Percentiles rank a stretch among this genome's conserved stretches.
Evolutionary conservation across 2,329 filamentous ascomycete species (phyloP).

Genomic region (Fusarium sp.): DNA sequence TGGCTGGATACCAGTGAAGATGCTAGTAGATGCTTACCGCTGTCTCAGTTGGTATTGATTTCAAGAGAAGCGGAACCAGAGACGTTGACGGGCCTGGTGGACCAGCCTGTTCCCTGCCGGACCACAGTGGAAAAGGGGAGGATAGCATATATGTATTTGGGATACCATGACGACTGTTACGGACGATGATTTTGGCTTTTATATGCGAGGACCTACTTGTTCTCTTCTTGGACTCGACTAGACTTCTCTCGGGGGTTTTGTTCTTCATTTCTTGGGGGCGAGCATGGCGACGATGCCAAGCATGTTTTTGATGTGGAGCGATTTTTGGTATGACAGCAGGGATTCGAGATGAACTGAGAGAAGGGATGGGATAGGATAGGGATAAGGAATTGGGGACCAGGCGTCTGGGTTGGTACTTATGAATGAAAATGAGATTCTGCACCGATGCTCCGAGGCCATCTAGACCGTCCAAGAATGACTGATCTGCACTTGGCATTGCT

Average conservation of each 20-base stretch:
- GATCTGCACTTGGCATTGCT: conserved; percentile 43
- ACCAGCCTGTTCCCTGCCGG: not conserved
- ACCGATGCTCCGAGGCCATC: conserved; percentile 2
- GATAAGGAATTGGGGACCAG: conserved; percentile 3
- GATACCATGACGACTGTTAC: conserved; percentile 43
- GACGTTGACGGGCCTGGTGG: not conserved
- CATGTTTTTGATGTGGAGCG: conserved; percentile 28
- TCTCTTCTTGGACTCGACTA: conserved; percentile 29
- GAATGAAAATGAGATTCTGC: conserved; percentile 18
- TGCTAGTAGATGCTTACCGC: not conserved
- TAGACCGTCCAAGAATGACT: conserved; percentile 14
- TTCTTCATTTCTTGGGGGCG: conserved; percentile 15
- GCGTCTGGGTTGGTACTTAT: conserved; percentile 38
- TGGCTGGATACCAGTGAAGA: conserved; percentile 34
- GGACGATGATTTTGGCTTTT: conserved; percentile 26
- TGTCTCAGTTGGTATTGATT: not conserved
- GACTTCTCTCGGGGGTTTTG: conserved; percentile 13
- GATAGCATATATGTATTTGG: conserved; percentile 27
- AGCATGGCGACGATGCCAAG: conserved; percentile 2
- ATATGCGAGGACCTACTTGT: conserved; percentile 23
- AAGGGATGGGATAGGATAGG: conserved; percentile 5
- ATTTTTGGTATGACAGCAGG: conserved; percentile 24
- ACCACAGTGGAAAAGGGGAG: conserved; percentile 18
- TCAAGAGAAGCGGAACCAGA: not conserved
- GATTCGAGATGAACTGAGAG: conserved; percentile 19